Evolutionary conservation across 805 yeast species (phyloP), one percentile per base, ranked within the genome.

Genomic region (Zygosaccharomyces rouxii): DNA sequence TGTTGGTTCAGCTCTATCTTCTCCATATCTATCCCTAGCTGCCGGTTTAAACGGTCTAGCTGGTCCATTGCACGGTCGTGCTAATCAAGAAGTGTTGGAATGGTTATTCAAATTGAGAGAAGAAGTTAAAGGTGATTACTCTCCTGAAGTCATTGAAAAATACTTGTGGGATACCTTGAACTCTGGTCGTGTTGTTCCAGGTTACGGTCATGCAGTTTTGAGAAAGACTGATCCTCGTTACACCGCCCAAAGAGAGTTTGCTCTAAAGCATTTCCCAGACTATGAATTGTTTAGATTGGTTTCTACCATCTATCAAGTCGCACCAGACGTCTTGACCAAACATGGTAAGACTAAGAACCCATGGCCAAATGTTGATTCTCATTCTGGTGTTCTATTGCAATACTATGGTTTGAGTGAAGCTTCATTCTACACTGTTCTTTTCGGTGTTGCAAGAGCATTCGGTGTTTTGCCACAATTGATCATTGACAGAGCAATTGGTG

Each of bases 281-380:
- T 84, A 82, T 69, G 87, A 81, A 60, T 71, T 84, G 68, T 86
- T 86, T 80, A 81, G 82, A 74, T 77, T 86, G 51, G 94, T 86
- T 38, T 79, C 86, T 50, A 77, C 79, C 66, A 82, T 86, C 64
- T 84, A 83, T 72, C 84, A 85, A 71, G 86, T 86, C 61, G 94
- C 94, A 55, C 94, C 94, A 71, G 77, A 70, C 58, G 92, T 86
- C 44, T 78, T 86, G 60, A 81, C 86, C 60, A 76, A 83, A 73
- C 92, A 86, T 71, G 94, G 92, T 70, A 86, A 86, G 80, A 86
- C 92, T 66, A 85, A 86, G 80, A 86, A 86, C 80, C 94, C 94
- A 73, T 86, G 89, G 89, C 94, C 95, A 72, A 86, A 86, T 68
- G 95, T 86, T 57, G 95, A 86, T 73, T 84, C 94, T 47, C 89